Conservation (phyloP, 2,329 filamentous ascomycete species). For the Penicillium crustosum region DNA sequence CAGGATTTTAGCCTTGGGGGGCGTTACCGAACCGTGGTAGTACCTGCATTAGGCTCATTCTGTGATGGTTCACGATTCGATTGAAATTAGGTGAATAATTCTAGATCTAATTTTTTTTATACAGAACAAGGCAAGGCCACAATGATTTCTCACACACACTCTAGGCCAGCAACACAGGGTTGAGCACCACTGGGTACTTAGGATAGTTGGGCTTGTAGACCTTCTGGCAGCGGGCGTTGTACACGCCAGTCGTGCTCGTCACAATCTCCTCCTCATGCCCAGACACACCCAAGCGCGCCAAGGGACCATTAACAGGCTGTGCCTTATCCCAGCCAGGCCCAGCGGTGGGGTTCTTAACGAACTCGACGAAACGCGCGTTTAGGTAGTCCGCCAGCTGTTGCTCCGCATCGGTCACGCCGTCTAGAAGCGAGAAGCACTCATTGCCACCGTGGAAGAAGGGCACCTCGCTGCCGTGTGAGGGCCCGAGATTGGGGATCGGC, state of each 20-base stretch:
- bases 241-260: background rate
- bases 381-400: background rate
- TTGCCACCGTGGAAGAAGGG: background rate
- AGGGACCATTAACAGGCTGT: background rate
- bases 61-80: background rate
- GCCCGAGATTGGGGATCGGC: background rate
- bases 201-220: background rate
- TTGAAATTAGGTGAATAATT: background rate
- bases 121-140: background rate
- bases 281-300: background rate
- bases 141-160: background rate
- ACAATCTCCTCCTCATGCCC: background rate
- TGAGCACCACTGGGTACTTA: background rate
- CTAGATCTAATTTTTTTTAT: background rate
- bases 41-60: background rate
- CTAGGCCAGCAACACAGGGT: background rate
- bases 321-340: background rate
- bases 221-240: background rate
- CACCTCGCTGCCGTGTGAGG: background rate
- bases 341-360: background rate
- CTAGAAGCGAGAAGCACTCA: background rate
- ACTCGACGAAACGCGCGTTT: background rate
- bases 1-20: background rate
- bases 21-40: background rate
- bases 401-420: background rate